These are phyloP conservation scores for Aspergillus brasiliensis DNA, from an alignment of 2,329 filamentous ascomycete species.

Conservation along the genomic window DNA sequence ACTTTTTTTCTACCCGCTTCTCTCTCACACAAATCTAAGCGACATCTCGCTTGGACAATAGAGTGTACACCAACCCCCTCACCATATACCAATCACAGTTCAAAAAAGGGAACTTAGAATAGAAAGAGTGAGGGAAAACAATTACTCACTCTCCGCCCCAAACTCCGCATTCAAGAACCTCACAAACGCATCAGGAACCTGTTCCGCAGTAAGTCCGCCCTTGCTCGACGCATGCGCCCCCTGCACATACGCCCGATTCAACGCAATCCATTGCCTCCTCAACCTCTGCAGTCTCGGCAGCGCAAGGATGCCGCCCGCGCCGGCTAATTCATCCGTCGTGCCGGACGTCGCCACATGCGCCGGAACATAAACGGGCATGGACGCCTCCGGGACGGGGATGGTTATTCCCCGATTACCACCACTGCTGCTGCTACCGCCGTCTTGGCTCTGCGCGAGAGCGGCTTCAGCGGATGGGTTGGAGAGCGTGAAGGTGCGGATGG, in stretches of 20 bases:
- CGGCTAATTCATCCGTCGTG: constrained; percentile 46
- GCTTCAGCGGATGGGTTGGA: constrained; percentile 40
- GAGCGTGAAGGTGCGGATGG: constrained; percentile 45
- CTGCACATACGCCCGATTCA: constrained; percentile 46
- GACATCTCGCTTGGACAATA: no score
- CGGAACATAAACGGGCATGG: constrained; percentile 39
- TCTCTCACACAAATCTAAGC: neutral
- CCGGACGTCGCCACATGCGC: constrained; percentile 38
- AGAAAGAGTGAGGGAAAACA: neutral
- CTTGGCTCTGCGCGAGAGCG: constrained; percentile 33
- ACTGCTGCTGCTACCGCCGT: neutral
- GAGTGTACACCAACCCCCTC: neutral
- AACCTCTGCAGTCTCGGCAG: constrained; percentile 48
- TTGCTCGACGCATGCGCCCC: constrained; percentile 38
- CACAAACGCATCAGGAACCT: constrained; percentile 49
- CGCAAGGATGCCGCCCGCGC: constrained; percentile 43
- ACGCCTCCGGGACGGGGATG: constrained; percentile 37
- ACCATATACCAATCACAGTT: neutral
- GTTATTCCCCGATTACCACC: constrained; percentile 29
- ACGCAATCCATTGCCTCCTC: constrained; percentile 49
- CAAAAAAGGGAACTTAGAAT: neutral
- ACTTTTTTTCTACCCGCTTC: neutral
- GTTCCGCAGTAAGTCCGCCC: constrained; percentile 35
- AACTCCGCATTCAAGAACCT: constrained; percentile 50
- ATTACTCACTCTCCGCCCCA: constrained; percentile 30